These are phyloP conservation scores for Pouteria glomerata DNA, from an alignment of 148 eudicot species.

Conservation along the genomic window DNA sequence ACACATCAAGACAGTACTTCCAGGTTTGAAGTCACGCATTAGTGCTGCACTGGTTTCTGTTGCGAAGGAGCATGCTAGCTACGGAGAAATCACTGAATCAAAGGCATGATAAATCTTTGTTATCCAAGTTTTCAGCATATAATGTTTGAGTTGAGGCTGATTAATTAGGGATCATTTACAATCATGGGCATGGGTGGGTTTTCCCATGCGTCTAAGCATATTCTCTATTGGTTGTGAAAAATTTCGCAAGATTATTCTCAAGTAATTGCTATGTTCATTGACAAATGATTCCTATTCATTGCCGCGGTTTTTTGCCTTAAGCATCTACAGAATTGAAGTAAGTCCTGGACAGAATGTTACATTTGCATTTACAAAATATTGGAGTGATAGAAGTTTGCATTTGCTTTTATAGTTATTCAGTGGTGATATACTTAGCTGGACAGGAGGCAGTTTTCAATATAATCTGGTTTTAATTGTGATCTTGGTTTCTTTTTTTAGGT, in stretches of 20 bases:
- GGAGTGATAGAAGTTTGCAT: background rate
- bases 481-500: background rate
- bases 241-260: background rate
- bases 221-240: background rate
- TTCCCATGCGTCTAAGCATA: background rate
- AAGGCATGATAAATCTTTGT: slow-evolving; percentile 43
- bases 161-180: background rate
- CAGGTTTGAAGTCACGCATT: slow-evolving; percentile 79
- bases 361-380: too few relatives aligned
- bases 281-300: background rate
- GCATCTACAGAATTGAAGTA: too few relatives aligned
- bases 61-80: slow-evolving; percentile 97
- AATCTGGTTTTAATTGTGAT: background rate
- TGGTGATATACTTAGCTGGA: background rate
- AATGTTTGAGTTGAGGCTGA: too few relatives aligned
- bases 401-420: background rate
- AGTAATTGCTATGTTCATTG: background rate
- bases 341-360: too few relatives aligned
- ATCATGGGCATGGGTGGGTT: background rate
- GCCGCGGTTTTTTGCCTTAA: too few relatives aligned
- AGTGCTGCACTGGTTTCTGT: slow-evolving; percentile 65
- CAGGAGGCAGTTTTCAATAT: slow-evolving; percentile 1
- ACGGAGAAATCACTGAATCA: slow-evolving; percentile 89
- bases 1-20: slow-evolving; percentile 87
- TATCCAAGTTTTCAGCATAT: background rate